Evolutionary conservation across 768 basidiomycete genomes (phyloP), one percentile per base, ranked within the genome.

Genomic region (Xerocomus brunneocitrinus): DNA sequence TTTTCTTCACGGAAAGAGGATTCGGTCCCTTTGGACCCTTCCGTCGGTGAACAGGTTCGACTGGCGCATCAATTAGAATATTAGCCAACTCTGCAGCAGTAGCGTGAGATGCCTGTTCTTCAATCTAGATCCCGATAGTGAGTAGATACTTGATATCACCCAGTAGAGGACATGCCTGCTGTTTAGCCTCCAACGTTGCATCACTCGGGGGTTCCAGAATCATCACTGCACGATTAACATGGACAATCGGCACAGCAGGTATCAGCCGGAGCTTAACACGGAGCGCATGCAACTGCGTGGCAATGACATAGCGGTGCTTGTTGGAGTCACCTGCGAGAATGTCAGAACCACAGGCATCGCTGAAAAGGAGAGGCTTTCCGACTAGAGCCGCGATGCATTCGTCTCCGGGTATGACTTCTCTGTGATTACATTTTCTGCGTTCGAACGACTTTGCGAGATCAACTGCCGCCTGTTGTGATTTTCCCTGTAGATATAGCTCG

Each of bases 401-500:
- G 45, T 89, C 83, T 30, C 88, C 88, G 0, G 80, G 76, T 28
- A 98, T 88, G n/a, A 88, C 76, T 62, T 94, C 89, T 56, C 84
- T 78, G 67, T 99, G 97, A 67, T 98, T 98, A 68, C 97, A 99
- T 71, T 89, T 92, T 58, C 97, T 70, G 52, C 95, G 79, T 72
- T 98, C 95, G 59, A 97, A 98, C 0, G 77, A 80, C 72, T 98
- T 98, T 2, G 97, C 95, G 40, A 97, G 77, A 66, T 97, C 91
- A 0, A 92, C 85, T 0, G 85, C 81, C 0, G 80, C 72, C 65
- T 98, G 94, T 30, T 80, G 79, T 2, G 76, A 64, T 54, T 79
- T 82, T 12, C 92, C 94, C 52, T 87, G 81, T 3, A 92, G 78
- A 72, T 99, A 98, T 2, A 99, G 78, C 65, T 92, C 91, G 59